Conservation (phyloP, 371 early-diverging fungal species). For the Gilbertella persicaria region DNA sequence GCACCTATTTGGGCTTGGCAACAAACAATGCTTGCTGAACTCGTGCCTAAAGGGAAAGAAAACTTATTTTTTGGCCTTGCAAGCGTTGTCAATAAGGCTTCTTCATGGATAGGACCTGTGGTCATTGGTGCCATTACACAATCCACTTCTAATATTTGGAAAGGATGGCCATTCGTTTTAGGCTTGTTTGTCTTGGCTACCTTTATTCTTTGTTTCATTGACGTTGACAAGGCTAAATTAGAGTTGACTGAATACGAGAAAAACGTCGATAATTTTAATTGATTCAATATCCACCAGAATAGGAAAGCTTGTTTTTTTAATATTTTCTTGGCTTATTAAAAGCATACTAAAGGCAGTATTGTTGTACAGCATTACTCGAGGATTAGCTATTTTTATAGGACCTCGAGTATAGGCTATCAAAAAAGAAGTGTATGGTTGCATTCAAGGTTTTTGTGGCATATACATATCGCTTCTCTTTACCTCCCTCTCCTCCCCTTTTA, state of each 20-base stretch:
- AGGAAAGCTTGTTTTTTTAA: conserved; percentile 2
- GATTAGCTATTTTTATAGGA: no score
- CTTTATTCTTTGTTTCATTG: conserved; percentile 42
- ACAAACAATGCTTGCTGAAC: conserved; percentile 37
- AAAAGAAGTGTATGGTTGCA: no score
- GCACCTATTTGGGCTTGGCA: conserved; percentile 53
- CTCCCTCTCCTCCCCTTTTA: no score
- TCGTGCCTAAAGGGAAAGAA: conserved; percentile 55
- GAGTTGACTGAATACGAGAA: conserved; percentile 34
- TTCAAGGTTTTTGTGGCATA: no score
- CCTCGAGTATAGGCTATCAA: no score
- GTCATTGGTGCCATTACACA: conserved; percentile 57
- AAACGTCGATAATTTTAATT: not conserved
- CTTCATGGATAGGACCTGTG: conserved; percentile 66
- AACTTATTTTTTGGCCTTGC: conserved; percentile 58
- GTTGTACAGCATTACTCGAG: no score
- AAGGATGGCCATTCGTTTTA: conserved; percentile 38
- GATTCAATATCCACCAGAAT: not conserved
- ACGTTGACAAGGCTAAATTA: conserved; percentile 54
- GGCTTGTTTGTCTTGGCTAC: conserved; percentile 46
- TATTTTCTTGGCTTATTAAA: no score
- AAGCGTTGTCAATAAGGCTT: conserved; percentile 64
- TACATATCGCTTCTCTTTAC: no score
- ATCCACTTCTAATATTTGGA: conserved; percentile 33
- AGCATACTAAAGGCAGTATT: no score